These are phyloP conservation scores for Aureobasidium mangrovei DNA, from an alignment of 2,329 filamentous ascomycete genomes.

Conservation along the genomic window DNA sequence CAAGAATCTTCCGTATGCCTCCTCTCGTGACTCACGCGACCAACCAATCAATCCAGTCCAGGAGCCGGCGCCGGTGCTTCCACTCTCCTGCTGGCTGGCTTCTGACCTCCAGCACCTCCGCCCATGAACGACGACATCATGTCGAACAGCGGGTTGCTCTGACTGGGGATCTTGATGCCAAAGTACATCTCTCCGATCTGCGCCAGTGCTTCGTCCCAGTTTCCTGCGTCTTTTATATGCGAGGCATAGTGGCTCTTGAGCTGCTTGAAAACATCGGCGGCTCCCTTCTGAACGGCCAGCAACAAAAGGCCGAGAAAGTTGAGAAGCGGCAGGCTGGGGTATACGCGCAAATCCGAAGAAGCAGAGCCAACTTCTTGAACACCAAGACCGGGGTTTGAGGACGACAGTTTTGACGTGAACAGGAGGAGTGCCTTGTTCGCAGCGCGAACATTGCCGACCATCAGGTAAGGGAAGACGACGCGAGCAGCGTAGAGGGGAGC, in stretches of 20 bases:
- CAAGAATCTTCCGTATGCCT: not conserved
- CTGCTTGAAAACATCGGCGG: slow-evolving; percentile 69
- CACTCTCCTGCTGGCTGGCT: slow-evolving; percentile 39
- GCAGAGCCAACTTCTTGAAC: slow-evolving; percentile 74
- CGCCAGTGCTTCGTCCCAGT: slow-evolving; percentile 72
- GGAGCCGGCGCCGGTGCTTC: slow-evolving; percentile 31
- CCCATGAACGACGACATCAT: slow-evolving; percentile 98
- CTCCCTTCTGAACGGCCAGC: slow-evolving; percentile 71
- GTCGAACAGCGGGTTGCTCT: slow-evolving; percentile 88
- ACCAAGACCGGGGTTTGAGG: slow-evolving; percentile 53
- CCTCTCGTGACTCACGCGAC: not conserved
- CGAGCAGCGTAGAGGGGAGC: slow-evolving; percentile 80
- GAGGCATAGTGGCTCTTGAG: slow-evolving; percentile 71
- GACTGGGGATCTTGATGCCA: slow-evolving; percentile 74
- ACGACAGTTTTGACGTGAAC: slow-evolving; percentile 59
- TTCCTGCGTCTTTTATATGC: slow-evolving; percentile 62
- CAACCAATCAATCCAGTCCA: slow-evolving; percentile 22
- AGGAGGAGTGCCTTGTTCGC: slow-evolving; percentile 74
- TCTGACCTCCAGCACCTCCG: slow-evolving; percentile 52
- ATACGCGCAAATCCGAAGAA: slow-evolving; percentile 64
- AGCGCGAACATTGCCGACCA: slow-evolving; percentile 81
- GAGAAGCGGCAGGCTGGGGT: slow-evolving; percentile 83
- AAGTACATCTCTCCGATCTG: slow-evolving; percentile 97
- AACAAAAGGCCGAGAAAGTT: slow-evolving; percentile 87
- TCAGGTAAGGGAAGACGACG: slow-evolving; percentile 80